phyloP scores from a whole-genome alignment of 257 asterid genomes.

The Lycium ferocissimum region DNA sequence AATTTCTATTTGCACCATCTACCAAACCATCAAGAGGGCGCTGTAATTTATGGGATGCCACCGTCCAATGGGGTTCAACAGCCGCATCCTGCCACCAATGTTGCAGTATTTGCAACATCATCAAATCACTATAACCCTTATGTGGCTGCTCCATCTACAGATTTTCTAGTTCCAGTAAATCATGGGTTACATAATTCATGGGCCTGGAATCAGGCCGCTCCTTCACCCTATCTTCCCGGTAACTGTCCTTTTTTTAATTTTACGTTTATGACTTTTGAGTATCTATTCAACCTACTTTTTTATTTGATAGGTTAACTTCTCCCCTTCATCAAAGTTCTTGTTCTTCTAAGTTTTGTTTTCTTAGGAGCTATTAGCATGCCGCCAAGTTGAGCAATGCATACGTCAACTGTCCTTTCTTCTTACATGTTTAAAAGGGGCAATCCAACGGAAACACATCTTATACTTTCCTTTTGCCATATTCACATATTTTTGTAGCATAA shows the following conservation, averaged over 20 bases:
- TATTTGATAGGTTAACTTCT: neutral
- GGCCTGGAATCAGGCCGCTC: conserved; percentile 21
- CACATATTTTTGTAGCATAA: neutral
- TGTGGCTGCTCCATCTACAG: conserved; percentile 58
- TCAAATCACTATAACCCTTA: conserved; percentile 63
- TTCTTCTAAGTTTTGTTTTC: conserved; percentile 4
- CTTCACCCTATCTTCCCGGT: conserved; percentile 55
- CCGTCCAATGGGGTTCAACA: conserved; percentile 52
- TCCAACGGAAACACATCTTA: neutral
- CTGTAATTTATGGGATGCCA: conserved; percentile 59
- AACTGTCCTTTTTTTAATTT: conserved; percentile 32
- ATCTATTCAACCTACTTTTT: neutral
- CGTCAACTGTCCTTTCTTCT: neutral
- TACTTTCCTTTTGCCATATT: conserved; percentile 13
- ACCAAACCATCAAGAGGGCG: conserved; percentile 64
- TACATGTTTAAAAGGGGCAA: neutral
- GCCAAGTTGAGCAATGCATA: neutral
- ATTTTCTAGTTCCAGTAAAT: conserved; percentile 58
- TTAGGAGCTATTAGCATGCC: conserved; percentile 14
- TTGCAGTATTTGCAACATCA: conserved; percentile 50
- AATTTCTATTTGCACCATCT: conserved; percentile 52
- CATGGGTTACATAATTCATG: conserved; percentile 53
- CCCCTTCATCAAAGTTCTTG: neutral
- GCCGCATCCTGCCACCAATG: conserved; percentile 54
- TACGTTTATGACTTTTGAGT: conserved; percentile 3